These are phyloP conservation scores for Quercus engelmannii DNA, from an alignment of 306 rosid genomes.

Conservation along the genomic window DNA sequence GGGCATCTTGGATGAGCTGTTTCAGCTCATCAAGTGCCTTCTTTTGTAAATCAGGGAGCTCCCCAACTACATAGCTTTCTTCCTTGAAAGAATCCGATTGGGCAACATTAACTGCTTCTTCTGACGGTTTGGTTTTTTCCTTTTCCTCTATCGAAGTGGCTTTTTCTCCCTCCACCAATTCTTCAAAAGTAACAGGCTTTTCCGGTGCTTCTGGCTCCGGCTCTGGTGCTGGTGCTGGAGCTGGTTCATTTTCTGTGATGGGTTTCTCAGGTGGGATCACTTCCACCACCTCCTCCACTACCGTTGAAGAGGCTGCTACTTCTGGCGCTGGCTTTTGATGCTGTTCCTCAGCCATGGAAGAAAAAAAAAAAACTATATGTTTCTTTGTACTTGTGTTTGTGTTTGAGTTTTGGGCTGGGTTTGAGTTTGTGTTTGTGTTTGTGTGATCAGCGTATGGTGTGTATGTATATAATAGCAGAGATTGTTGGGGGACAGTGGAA, in stretches of 20 bases:
- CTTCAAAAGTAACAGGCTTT: constrained; percentile 12
- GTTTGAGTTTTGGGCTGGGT: neutral
- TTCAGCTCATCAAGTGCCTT: constrained; percentile 82
- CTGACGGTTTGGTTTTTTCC: constrained; percentile 25
- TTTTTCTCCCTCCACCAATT: constrained; percentile 20
- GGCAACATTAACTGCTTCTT: constrained; percentile 31
- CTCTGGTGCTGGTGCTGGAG: constrained; percentile 6
- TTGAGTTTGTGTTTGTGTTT: no score
- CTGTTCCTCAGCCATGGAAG: constrained; percentile 64
- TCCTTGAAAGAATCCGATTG: constrained; percentile 94
- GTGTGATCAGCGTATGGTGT: neutral
- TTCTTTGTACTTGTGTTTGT: no score
- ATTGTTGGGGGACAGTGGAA: neutral
- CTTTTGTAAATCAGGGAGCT: constrained; percentile 77
- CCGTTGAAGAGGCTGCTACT: constrained; percentile 22
- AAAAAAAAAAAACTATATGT: neutral
- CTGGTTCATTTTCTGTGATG: constrained; percentile 1
- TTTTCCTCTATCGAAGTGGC: constrained; percentile 5
- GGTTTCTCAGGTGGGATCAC: constrained; percentile 14
- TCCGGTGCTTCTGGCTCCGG: constrained; percentile 17
- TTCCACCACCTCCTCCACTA: constrained; percentile 30
- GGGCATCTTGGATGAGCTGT: constrained; percentile 63
- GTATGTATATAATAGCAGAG: neutral
- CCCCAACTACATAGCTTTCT: constrained; percentile 70
- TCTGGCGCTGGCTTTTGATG: constrained; percentile 48